Evolutionary conservation across 2,329 filamentous ascomycete species (phyloP), one percentile per base, ranked within the genome.

Genomic region (Aspergillus pseudoterreus): DNA sequence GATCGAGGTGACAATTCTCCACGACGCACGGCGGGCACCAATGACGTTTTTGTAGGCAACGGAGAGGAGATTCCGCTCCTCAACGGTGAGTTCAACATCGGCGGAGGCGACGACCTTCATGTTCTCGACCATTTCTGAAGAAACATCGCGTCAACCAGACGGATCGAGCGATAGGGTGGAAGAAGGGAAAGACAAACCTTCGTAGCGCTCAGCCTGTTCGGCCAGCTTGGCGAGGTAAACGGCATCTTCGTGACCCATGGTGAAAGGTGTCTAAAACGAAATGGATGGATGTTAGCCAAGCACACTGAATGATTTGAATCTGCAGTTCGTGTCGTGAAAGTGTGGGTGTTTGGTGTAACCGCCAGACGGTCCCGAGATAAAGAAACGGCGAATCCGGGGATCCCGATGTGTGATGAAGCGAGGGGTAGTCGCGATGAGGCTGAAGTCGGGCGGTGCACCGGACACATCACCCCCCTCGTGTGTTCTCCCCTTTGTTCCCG

Each of bases 11-110:
- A 96, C 89, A 75, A 96, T 96, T 83, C 92, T 90, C 92, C 92
- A 96, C 61, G 92, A 96, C 61, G 92, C 92, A 85, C 92, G 92
- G 75, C 92, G 88, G 67, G 92, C 89, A 75, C 92, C 92, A 71
- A 96, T 94, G 74, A 96, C 92, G 80, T 96, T 96, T 87, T 96
- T 96, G 86, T 96, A 96, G 76, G 92, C 92, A 73, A 96, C 92
- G 55, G 91, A 96, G 57, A 96, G 85, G 61, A 96, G 90, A 81
- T 96, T 96, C 75, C 92, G 89, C 84, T 96, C 92, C 79, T 96
- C 92, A 64, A 96, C 91, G 60, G 86, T 87, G 66, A 91, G 82
- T 70, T 91, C 87, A 69, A 79, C 85, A 72, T 89, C 84, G 73
- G 92, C 90, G 64, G 88, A 92, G 69, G 92, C 92, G 70, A 96